Base-by-base conservation (phyloP, 345 rosid species). In the Acer saccharum region DNA sequence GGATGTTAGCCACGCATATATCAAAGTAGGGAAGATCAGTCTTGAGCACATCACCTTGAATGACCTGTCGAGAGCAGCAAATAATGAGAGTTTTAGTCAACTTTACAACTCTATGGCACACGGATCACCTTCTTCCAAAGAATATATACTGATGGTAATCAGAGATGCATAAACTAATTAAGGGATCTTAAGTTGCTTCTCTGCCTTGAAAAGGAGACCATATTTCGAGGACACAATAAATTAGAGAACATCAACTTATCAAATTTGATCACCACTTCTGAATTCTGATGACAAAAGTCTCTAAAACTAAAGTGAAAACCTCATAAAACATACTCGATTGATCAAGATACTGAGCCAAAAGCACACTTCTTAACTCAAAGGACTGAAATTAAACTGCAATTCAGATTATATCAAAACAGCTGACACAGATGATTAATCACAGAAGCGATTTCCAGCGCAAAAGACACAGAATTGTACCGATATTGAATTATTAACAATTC, bases 1-100 rank as follows among this genome's bases (percentile, higher is more conserved):
- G 99, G 74, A 95, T 93, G 78, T 95, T 93, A 0, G 97, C 99
- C 75, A 92, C 97, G 18, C 98, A 95, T 48, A 93, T 93, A 76
- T 95, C 99, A 55, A 93, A 95, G 35, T 88, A 86, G 7, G 99
- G 98, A 63, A 93, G 94, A 72, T 95, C 97, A 1, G 94, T 91
- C 87, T 89, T 95, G 0, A 95, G 80, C 79, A 95, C 96, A 84
- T 95, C 97, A 1, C 98, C 97, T 75, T 95, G 97, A 75, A 95
- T 93, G 21, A 95, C 97, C 98, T 95, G 80, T 2, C 14, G 32
- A 75, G 25, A 14, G 16, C 41, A 35, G 20, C 18, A 39, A 25
- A 64, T 32, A 23, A 6, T n/a, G 68, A 2, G 6, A 23, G 17
- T 44, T 17, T 63, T 2, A 11, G 44, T 43, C 8, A 35, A 65